phyloP scores from a whole-genome alignment of 2,329 filamentous ascomycete species.

The Aspergillus cejpii region DNA sequence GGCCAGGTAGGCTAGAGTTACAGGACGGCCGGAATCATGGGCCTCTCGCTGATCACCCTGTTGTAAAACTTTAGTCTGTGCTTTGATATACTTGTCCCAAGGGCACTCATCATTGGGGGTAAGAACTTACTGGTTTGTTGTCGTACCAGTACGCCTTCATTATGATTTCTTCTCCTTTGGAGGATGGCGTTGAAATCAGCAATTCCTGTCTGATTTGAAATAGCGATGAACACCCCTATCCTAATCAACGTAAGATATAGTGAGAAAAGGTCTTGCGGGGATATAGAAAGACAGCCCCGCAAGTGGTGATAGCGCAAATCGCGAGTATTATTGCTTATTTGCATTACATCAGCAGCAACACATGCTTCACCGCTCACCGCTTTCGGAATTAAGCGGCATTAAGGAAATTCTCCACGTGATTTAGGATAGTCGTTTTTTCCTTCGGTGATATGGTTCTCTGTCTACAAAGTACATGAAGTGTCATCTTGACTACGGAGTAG shows the following conservation, averaged over 20 bases:
- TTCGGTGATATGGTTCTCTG: background rate
- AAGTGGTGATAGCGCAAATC: constrained; percentile 27
- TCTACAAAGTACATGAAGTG: background rate
- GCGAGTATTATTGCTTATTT: background rate
- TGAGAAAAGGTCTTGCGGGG: too few species aligned
- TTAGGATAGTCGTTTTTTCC: constrained; percentile 13
- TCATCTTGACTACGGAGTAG: background rate
- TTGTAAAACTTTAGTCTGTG: constrained; percentile 10
- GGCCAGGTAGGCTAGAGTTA: constrained; percentile 60
- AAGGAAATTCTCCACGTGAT: constrained; percentile 12
- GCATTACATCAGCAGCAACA: constrained; percentile 15
- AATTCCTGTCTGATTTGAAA: background rate
- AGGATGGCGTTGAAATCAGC: background rate
- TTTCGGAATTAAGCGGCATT: constrained; percentile 16
- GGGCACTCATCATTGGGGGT: constrained; percentile 5
- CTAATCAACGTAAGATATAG: too few species aligned
- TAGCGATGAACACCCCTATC: background rate
- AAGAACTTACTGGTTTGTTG: constrained; percentile 53
- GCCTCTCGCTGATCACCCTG: constrained; percentile 89
- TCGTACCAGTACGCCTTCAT: constrained; percentile 70
- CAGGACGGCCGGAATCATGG: constrained; percentile 73
- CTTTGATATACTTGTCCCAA: constrained; percentile 5
- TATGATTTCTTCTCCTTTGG: constrained; percentile 20
- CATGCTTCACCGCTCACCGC: constrained; percentile 11
- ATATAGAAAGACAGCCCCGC: constrained; percentile 17